Conservation (phyloP, 2,329 filamentous ascomycete genomes). For the Annulohypoxylon truncatum region DNA sequence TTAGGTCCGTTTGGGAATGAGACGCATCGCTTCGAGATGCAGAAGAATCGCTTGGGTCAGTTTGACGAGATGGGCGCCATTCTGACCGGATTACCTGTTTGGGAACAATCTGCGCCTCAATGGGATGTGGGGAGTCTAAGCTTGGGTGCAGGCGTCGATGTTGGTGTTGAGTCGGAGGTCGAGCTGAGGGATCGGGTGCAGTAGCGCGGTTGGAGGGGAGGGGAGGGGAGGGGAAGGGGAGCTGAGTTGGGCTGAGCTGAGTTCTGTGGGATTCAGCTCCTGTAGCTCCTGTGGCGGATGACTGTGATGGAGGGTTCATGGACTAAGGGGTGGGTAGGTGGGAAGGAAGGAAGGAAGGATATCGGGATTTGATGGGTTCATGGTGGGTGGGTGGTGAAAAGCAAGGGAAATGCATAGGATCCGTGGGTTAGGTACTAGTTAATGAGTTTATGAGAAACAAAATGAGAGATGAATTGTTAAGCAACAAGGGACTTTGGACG, state of each 20-base stretch:
- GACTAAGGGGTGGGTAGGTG: neutral
- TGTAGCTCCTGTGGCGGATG: too few species aligned
- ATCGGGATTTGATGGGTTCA: too few species aligned
- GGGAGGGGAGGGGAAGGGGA: too few species aligned
- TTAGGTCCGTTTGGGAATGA: slow-evolving; percentile 60
- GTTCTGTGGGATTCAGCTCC: neutral
- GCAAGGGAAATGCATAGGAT: too few species aligned
- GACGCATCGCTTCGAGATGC: slow-evolving; percentile 57
- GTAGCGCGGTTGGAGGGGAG: neutral
- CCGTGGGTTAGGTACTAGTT: too few species aligned
- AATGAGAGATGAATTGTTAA: too few species aligned
- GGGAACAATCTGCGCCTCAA: slow-evolving; percentile 24
- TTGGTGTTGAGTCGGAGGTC: slow-evolving; percentile 7
- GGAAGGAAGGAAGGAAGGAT: neutral
- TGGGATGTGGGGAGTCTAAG: slow-evolving; percentile 30
- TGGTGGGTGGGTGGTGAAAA: too few species aligned
- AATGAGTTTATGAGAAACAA: too few species aligned
- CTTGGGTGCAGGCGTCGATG: neutral
- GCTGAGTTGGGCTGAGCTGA: neutral
- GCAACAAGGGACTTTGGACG: too few species aligned
- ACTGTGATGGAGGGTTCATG: neutral
- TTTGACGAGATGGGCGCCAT: slow-evolving; percentile 63
- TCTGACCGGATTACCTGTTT: slow-evolving; percentile 49
- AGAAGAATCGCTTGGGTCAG: slow-evolving; percentile 51
- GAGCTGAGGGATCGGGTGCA: slow-evolving; percentile 1